Evolutionary conservation across 805 yeast species (phyloP).

Genomic region (Candida loeiensis): DNA sequence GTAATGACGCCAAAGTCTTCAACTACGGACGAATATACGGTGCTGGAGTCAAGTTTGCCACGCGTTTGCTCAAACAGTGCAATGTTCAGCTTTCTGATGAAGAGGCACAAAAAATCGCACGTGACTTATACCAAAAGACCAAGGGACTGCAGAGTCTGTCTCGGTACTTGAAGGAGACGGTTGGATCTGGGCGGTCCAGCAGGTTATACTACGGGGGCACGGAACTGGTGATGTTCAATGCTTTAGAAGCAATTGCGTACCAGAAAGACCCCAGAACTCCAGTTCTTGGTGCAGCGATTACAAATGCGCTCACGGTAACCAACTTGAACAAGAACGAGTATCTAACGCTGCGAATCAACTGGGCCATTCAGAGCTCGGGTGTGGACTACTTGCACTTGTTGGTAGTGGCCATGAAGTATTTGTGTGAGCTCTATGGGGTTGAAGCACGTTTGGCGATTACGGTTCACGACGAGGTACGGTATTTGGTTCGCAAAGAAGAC

Average conservation of each 20-base stretch:
- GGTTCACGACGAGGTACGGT: slow-evolving; percentile 94
- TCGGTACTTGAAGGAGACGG: slow-evolving; percentile 10
- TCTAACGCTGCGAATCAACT: slow-evolving; percentile 87
- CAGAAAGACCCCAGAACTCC: slow-evolving; percentile 83
- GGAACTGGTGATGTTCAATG: slow-evolving; percentile 87
- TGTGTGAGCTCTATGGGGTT: slow-evolving; percentile 58
- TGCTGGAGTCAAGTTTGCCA: slow-evolving; percentile 91
- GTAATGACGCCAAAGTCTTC: slow-evolving; percentile 92
- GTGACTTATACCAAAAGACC: slow-evolving; percentile 68
- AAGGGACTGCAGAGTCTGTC: slow-evolving; percentile 55
- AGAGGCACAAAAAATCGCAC: slow-evolving; percentile 65
- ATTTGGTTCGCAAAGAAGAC: slow-evolving; percentile 69
- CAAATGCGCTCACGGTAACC: slow-evolving; percentile 68
- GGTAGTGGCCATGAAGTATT: slow-evolving; percentile 82
- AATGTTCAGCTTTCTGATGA: slow-evolving; percentile 64
- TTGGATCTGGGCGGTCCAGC: slow-evolving; percentile 14
- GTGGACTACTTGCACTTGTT: slow-evolving; percentile 91
- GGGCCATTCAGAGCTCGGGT: slow-evolving; percentile 98
- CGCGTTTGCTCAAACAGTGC: slow-evolving; percentile 77
- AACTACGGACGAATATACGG: slow-evolving; percentile 98
- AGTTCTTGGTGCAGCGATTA: slow-evolving; percentile 87
- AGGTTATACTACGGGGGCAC: slow-evolving; percentile 80
- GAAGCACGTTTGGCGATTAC: slow-evolving; percentile 79
- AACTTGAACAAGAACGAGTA: slow-evolving; percentile 65
- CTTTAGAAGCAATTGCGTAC: slow-evolving; percentile 81